Evolutionary conservation across 2,329 filamentous ascomycete genomes (phyloP), one percentile per base, ranked within the genome.

Genomic region (Aspergillus sp.): DNA sequence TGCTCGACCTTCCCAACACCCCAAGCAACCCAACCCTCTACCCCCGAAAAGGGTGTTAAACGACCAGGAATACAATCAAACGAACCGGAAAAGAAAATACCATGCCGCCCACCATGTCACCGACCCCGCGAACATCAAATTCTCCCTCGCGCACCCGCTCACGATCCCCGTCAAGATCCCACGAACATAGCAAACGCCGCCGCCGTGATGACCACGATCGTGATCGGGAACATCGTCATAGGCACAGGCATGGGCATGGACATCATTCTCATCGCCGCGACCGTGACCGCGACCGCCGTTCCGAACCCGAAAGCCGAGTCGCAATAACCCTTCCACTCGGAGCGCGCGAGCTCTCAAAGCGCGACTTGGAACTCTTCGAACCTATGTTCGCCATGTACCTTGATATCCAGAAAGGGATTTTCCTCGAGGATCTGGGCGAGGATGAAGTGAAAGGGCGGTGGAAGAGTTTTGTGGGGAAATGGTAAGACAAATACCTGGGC

Each of bases 391-490:
- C 87, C 15, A 85, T 90, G 48, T 98, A 97, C 67, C 82, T 98
- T 24, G 89, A 93, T 66, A 84, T 96, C 34, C 93, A 98, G 74
- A 97, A 97, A 76, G 82, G 86, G 40, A 82, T 89, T 41, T 77
- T 88, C 53, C 77, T 96, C 1, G 81, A 86, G 17, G 82, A 84
- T 9, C 79, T 98, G 64, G 83, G 86, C 56, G 87, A 91, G 61
- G 82, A 84, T n/a, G 93, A 97, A 71, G 76, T 87, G 1, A 88
- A 83, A 63, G 92, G 93, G 1, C 81, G 93, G 55, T 99, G 93
- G 92, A 96, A 96, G 82, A 93, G 91, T 71, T 99, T 98, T 68
- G 73, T 93, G 12, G 82, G 84, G 4, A 93, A 92, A 80, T 99
- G 95, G 93, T 89, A 82, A 60, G 30, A 58, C 5, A 24, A 11